A percentile compares a stretch with the other conserved stretches of the same genome.
These are phyloP conservation scores for Pseudogymnoascus sp. DNA, from an alignment of 2,329 filamentous ascomycete genomes.

Conservation along the genomic window DNA sequence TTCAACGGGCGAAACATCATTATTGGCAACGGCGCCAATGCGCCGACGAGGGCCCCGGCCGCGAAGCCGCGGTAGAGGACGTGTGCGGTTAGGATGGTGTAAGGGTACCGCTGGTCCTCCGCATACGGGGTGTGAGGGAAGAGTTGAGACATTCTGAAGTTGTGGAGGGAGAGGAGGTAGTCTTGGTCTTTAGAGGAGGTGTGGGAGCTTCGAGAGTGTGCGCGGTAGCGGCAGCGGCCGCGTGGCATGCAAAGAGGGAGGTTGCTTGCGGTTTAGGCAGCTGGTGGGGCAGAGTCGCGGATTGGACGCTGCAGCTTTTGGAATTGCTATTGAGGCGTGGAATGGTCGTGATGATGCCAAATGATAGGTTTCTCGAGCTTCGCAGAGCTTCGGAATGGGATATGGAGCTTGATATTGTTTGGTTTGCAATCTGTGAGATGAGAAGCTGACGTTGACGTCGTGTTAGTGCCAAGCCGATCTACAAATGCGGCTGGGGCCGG, in stretches of 20 bases:
- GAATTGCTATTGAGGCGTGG: not conserved
- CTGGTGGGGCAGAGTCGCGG: not conserved
- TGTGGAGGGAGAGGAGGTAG: not conserved
- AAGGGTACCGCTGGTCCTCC: conserved; percentile 52
- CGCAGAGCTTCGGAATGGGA: not conserved
- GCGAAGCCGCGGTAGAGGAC: conserved; percentile 50
- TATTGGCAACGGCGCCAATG: conserved; percentile 13
- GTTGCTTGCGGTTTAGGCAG: not conserved
- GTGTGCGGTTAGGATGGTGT: conserved; percentile 51
- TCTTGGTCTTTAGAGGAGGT: not conserved
- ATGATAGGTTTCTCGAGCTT: not conserved
- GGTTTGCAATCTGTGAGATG: not conserved
- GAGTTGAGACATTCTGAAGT: conserved; percentile 42
- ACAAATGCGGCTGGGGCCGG: not conserved
- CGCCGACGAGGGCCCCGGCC: conserved; percentile 43
- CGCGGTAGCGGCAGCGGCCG: not conserved
- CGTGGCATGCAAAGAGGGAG: not conserved
- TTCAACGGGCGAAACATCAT: not conserved
- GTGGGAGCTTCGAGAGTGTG: not conserved
- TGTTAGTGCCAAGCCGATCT: not conserved
- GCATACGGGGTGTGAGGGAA: conserved; percentile 48
- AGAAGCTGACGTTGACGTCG: not conserved
- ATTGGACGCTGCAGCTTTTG: not conserved
- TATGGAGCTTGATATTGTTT: not conserved
- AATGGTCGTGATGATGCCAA: not conserved